Evolutionary conservation across 2,329 filamentous ascomycete genomes (phyloP), one percentile per base, ranked within the genome.

Genomic region (Aureobasidium sp.): DNA sequence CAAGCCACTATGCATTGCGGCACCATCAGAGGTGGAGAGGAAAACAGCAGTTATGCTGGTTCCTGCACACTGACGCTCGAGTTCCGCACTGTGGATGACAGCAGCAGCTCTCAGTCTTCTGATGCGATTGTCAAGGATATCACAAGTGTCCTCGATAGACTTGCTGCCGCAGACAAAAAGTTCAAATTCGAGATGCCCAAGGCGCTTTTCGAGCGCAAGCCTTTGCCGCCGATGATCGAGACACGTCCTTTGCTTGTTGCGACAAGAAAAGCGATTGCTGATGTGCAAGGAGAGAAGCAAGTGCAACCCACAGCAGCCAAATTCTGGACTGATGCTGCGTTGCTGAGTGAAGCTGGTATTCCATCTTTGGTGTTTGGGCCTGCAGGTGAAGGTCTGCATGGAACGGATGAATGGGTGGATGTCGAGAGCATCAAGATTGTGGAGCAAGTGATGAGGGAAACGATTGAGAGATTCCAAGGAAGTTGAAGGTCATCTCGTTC

Each of bases 381-480:
- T 35, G 22, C 5, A 1, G 54, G 54, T 5, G 39, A 45, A 19
- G 54, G 54, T 9, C 12, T 47, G 17, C 54, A 58, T 35, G 44
- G 54, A 2, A 58, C 35, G 27, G n/a, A 58, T n/a, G 54, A 58
- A 24, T 58, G 54, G 54, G 54, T 47, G 14, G 54, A 58, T 35
- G 54, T 58, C 6, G 5, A 33, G 9, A 58, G 54, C 47, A 45
- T 58, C 24, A 24, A 27, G 19, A 27, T 17, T 11, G 40, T 58
- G 24, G 54, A 58, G 54, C 27, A 17, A 4, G 44, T 58, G 31
- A 44, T 58, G 54, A 35, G n/a, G n/a, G n/a, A 24, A 3, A 35
- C 17, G 9, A 37, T 58, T 7, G 15, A 24, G 8, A 24, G 11
- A 12, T 58, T 58, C 17, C 50, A 53, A n/a, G 19, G n/a, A 14